Evolutionary conservation across 2,329 filamentous ascomycete species (phyloP).

Genomic region (Trichoderma guizhouense): DNA sequence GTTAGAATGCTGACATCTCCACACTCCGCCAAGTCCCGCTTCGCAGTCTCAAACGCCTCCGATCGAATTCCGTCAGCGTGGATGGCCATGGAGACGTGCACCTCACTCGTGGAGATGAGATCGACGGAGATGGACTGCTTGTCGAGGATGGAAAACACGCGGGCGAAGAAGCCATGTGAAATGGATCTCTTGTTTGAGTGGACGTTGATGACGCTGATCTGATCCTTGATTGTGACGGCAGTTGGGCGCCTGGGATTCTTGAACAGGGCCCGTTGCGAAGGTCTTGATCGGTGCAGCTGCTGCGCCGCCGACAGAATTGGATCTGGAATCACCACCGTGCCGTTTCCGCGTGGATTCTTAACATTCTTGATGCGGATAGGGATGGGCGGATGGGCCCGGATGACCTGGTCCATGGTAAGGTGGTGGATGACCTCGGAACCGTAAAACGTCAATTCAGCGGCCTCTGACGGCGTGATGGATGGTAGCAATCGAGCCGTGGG

Average conservation of each 20-base stretch:
- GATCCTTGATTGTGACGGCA: conserved; percentile 94
- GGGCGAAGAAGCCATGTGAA: conserved; percentile 92
- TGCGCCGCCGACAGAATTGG: conserved; percentile 50
- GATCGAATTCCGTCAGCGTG: conserved; percentile 69
- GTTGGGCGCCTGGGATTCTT: conserved; percentile 72
- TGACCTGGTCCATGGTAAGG: conserved; percentile 96
- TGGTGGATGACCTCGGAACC: conserved; percentile 97
- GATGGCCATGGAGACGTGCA: conserved; percentile 95
- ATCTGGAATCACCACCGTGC: conserved; percentile 82
- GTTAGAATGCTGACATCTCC: conserved; percentile 88
- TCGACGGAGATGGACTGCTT: conserved; percentile 86
- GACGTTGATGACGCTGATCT: conserved; percentile 95
- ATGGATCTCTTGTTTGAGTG: conserved; percentile 96
- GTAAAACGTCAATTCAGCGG: conserved; percentile 91
- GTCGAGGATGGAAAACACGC: conserved; percentile 89
- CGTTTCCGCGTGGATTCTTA: conserved; percentile 75
- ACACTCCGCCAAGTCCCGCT: conserved; percentile 71
- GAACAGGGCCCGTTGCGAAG: conserved; percentile 32
- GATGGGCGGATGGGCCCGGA: conserved; percentile 74
- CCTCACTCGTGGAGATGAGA: conserved; percentile 92
- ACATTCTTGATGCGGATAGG: conserved; percentile 90
- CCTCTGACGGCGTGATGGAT: conserved; percentile 89
- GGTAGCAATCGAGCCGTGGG: conserved; percentile 87
- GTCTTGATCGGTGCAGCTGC: conserved; percentile 54
- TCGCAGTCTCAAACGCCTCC: conserved; percentile 63